Conservation (phyloP, 2,329 filamentous ascomycete genomes). For the Monilinia fructicola region DNA sequence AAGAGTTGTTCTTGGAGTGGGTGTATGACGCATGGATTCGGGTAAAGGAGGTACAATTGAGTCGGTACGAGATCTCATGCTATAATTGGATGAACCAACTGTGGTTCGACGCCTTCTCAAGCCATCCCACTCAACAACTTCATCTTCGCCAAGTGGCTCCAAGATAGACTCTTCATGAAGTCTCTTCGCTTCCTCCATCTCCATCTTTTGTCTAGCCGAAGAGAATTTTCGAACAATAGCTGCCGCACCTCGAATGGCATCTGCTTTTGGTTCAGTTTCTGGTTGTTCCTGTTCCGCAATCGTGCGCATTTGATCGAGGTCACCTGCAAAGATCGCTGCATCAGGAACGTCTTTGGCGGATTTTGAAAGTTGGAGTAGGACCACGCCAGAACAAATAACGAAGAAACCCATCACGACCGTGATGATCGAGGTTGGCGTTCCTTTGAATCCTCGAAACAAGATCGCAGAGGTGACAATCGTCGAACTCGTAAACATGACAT, state of each 20-base stretch:
- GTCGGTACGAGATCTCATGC: slow-evolving; percentile 34
- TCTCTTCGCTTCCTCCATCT: slow-evolving; percentile 74
- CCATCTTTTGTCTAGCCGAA: slow-evolving; percentile 69
- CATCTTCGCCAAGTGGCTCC: slow-evolving; percentile 74
- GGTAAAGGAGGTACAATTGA: slow-evolving; percentile 35
- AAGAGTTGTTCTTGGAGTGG: slow-evolving; percentile 25
- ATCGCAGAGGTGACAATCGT: slow-evolving; percentile 94
- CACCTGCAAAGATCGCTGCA: slow-evolving; percentile 84
- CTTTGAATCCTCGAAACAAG: slow-evolving; percentile 91
- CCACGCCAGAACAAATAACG: slow-evolving; percentile 88
- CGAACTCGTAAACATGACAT: slow-evolving; percentile 95
- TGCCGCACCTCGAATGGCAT: slow-evolving; percentile 88
- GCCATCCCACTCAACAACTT: slow-evolving; percentile 83
- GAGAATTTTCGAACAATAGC: slow-evolving; percentile 86
- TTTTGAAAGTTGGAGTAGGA: slow-evolving; percentile 93
- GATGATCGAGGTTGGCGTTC: slow-evolving; percentile 73
- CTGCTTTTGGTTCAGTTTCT: slow-evolving; percentile 94
- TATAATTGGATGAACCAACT: slow-evolving; percentile 38
- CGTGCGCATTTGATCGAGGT: slow-evolving; percentile 91
- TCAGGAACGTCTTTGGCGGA: slow-evolving; percentile 97
- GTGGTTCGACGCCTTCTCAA: slow-evolving; percentile 70
- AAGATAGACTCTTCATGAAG: slow-evolving; percentile 78
- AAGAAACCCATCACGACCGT: slow-evolving; percentile 93
- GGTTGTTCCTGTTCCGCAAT: slow-evolving; percentile 94
- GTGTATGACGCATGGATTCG: slow-evolving; percentile 35